A percentile compares a stretch with the other conserved stretches of the same genome.
Evolutionary conservation across 805 yeast species (phyloP).

Genomic region (Nakazawaea peltata): DNA sequence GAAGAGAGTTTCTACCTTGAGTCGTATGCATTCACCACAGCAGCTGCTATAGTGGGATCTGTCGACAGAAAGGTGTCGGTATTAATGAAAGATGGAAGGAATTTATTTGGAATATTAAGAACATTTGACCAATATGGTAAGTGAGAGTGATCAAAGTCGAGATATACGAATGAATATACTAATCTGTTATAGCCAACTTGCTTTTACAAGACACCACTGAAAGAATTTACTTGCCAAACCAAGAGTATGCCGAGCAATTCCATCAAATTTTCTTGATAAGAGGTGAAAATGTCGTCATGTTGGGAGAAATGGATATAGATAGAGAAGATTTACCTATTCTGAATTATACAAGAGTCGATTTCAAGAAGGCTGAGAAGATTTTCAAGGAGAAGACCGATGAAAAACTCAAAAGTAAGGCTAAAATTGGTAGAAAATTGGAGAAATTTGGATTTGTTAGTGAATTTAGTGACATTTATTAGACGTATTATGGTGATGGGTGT

Average conservation of each 20-base stretch:
- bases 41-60: slow-evolving; percentile 85
- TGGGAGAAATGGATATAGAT: slow-evolving; percentile 91
- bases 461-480: slow-evolving; percentile 47
- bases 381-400: slow-evolving; percentile 21
- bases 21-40: slow-evolving; percentile 77
- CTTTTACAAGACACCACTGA: slow-evolving; percentile 89
- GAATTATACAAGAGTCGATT: slow-evolving; percentile 47
- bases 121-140: slow-evolving; percentile 86
- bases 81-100: slow-evolving; percentile 82
- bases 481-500: no score
- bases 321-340: slow-evolving; percentile 66
- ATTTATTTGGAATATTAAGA: slow-evolving; percentile 80
- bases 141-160: slow-evolving; percentile 11
- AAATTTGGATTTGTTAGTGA: slow-evolving; percentile 51
- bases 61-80: slow-evolving; percentile 81
- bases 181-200: slow-evolving; percentile 51
- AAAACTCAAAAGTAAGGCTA: slow-evolving; percentile 32
- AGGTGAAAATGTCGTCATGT: slow-evolving; percentile 91
- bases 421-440: slow-evolving; percentile 39
- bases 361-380: slow-evolving; percentile 44
- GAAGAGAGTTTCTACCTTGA: slow-evolving; percentile 54
- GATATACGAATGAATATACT: background rate
- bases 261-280: slow-evolving; percentile 65
- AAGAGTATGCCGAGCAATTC: slow-evolving; percentile 61
- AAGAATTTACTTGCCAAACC: slow-evolving; percentile 58